These are phyloP conservation scores for Xylaria digitata DNA, from an alignment of 2,329 filamentous ascomycete species.

Conservation along the genomic window DNA sequence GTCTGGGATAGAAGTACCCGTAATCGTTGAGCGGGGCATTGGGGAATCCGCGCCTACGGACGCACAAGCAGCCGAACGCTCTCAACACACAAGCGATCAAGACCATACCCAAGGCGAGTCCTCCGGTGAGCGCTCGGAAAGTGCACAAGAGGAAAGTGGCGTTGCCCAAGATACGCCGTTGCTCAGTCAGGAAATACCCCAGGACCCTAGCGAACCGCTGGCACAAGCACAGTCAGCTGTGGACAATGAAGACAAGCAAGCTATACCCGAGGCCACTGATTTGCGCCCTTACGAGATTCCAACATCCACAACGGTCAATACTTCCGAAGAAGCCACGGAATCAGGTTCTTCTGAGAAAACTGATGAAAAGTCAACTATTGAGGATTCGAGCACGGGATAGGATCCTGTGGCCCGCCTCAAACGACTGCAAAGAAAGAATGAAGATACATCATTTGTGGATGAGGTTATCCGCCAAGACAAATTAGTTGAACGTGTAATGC, in stretches of 20 bases:
- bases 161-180: constrained; percentile 40
- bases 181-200: constrained; percentile 42
- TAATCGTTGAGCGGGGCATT: constrained; percentile 56
- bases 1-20: constrained; percentile 52
- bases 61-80: constrained; percentile 32
- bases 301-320: constrained; percentile 13
- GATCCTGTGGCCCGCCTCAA: constrained; percentile 38
- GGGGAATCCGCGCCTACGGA: constrained; percentile 42
- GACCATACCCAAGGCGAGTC: constrained; percentile 36
- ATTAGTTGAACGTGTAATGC: constrained; percentile 27
- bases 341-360: constrained; percentile 17
- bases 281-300: constrained; percentile 1
- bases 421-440: constrained; percentile 37
- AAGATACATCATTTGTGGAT: constrained; percentile 23
- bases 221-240: constrained; percentile 43
- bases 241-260: constrained; percentile 42
- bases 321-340: constrained; percentile 24
- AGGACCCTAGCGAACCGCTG: constrained; percentile 41
- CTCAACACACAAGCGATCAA: constrained; percentile 34
- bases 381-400: constrained; percentile 43
- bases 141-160: constrained; percentile 36
- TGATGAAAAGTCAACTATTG: constrained; percentile 34
- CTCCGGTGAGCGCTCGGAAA: constrained; percentile 37
- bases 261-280: constrained; percentile 19
- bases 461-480: constrained; percentile 31